phyloP scores from a whole-genome alignment of 1,139 yeast genomes.

The Hansenula anomala region DNA sequence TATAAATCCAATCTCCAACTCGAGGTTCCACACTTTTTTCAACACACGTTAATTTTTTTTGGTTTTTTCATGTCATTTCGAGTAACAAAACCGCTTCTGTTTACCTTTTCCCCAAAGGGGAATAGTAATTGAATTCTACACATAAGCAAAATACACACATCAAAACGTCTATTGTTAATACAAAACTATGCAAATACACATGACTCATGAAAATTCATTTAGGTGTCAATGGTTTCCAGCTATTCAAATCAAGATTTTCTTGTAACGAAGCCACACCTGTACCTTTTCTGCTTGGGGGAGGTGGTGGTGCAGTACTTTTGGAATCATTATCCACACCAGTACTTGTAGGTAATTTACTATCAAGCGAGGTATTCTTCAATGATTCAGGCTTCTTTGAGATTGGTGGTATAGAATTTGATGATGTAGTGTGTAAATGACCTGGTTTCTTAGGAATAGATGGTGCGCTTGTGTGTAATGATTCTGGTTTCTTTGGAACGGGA shows the following conservation, averaged over 20 bases:
- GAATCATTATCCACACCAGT: not conserved
- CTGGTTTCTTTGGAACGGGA: slow-evolving; percentile 11
- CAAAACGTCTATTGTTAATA: no score
- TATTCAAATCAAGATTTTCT: slow-evolving; percentile 34
- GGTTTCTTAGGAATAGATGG: slow-evolving; percentile 13
- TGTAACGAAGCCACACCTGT: not conserved
- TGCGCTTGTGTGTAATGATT: not conserved
- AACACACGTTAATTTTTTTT: not conserved
- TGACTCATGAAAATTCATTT: slow-evolving; percentile 25
- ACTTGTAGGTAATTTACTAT: not conserved
- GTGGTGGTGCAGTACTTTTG: slow-evolving; percentile 2
- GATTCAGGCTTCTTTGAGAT: slow-evolving; percentile 16
- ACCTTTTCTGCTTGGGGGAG: slow-evolving; percentile 7
- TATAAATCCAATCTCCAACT: not conserved
- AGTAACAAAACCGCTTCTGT: slow-evolving; percentile 2
- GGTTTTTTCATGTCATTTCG: not conserved
- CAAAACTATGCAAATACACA: not conserved
- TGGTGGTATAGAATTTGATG: slow-evolving; percentile 2
- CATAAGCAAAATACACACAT: not conserved
- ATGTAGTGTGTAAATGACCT: slow-evolving; percentile 12
- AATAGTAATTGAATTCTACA: slow-evolving; percentile 2
- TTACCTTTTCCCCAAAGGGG: slow-evolving; percentile 4
- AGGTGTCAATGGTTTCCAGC: slow-evolving; percentile 56
- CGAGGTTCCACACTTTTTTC: no score
- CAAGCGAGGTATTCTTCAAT: slow-evolving; percentile 5